phyloP scores from a whole-genome alignment of 192 early-diverging fungal species.

The Coemansia javaensis region DNA sequence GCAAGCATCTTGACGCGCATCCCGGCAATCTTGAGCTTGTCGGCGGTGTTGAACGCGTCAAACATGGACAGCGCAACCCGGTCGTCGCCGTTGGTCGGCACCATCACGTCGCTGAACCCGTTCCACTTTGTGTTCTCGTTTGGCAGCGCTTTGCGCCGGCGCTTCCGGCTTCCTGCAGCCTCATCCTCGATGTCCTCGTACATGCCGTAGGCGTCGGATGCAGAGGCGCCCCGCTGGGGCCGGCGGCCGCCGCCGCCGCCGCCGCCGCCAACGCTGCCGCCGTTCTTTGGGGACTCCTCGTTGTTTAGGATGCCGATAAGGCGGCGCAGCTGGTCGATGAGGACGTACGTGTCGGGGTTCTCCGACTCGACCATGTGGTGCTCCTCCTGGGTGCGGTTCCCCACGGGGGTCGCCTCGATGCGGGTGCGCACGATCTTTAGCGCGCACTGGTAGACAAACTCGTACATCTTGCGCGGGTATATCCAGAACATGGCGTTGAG shows the following conservation, averaged over 20 bases:
- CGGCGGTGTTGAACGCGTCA: constrained; percentile 35
- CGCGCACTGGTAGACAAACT: constrained; percentile 34
- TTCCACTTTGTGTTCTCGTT: neutral
- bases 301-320: constrained; percentile 6
- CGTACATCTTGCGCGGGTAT: constrained; percentile 31
- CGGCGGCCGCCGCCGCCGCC: too few species aligned
- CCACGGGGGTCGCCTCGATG: neutral
- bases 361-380: constrained; percentile 1
- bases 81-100: constrained; percentile 19
- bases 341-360: neutral
- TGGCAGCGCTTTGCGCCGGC: constrained; percentile 15
- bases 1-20: constrained; percentile 36
- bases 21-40: constrained; percentile 35
- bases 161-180: constrained; percentile 1
- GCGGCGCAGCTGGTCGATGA: constrained; percentile 6
- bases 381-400: constrained; percentile 1
- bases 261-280: too few species aligned
- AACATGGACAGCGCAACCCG: constrained; percentile 19
- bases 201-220: too few species aligned
- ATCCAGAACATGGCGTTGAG: constrained; percentile 46
- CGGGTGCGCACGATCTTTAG: constrained; percentile 13
- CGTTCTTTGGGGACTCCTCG: neutral
- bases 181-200: neutral
- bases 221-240: too few species aligned
- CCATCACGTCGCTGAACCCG: neutral